A percentile compares a stretch with the other conserved stretches of the same genome.
These are phyloP conservation scores for Pyrrhoderma lamaoense DNA, from an alignment of 1,284 basidiomycete species.

Conservation along the genomic window DNA sequence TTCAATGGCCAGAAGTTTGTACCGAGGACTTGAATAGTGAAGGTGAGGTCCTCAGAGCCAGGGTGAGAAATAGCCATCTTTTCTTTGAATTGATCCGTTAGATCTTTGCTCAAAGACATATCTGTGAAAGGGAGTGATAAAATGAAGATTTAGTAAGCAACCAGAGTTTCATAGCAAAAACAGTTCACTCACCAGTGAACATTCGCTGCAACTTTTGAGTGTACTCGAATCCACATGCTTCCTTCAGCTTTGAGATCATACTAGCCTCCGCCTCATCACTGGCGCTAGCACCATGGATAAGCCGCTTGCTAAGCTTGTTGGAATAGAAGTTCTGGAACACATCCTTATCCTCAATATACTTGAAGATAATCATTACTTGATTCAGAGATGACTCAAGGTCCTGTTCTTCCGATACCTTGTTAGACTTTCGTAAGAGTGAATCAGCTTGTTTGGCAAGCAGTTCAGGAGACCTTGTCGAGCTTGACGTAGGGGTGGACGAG, in stretches of 20 bases:
- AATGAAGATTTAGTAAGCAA: background rate
- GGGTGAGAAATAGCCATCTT: constrained; percentile 78
- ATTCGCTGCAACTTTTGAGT: constrained; percentile 97
- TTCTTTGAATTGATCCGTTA: constrained; percentile 95
- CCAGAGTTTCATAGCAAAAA: background rate
- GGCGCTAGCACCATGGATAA: constrained; percentile 88
- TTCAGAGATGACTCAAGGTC: constrained; percentile 87
- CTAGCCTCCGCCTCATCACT: constrained; percentile 96
- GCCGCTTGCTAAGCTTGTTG: constrained; percentile 91
- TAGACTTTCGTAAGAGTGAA: constrained; percentile 87
- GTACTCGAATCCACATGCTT: constrained; percentile 97
- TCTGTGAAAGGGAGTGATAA: constrained; percentile 42
- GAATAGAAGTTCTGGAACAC: constrained; percentile 99
- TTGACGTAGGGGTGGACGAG: constrained; percentile 32
- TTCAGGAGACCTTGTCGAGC: constrained; percentile 86
- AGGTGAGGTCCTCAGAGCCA: constrained; percentile 84
- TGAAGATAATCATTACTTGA: constrained; percentile 96
- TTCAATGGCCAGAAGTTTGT: constrained; percentile 96
- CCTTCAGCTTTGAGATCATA: constrained; percentile 99
- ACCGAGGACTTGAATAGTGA: constrained; percentile 89
- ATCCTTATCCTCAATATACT: constrained; percentile 99
- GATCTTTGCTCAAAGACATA: constrained; percentile 92
- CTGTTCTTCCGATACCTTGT: constrained; percentile 90
- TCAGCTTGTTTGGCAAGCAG: constrained; percentile 93
- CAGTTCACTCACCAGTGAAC: constrained; percentile 79